Percentiles rank a stretch among this genome's conserved stretches.
phyloP scores from a whole-genome alignment of 305 asterid species.

The Solanum hybrid region DNA sequence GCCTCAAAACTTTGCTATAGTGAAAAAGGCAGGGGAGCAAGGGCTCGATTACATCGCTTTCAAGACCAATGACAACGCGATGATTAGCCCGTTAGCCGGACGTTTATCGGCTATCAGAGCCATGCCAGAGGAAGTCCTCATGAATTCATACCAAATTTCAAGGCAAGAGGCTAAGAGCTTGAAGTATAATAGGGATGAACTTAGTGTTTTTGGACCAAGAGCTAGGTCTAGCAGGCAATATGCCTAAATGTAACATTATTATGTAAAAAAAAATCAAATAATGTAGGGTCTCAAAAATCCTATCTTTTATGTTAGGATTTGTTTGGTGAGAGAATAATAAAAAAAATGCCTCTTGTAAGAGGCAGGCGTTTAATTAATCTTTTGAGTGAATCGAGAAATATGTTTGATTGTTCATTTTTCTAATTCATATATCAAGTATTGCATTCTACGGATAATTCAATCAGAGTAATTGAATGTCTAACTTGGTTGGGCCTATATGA shows the following conservation, averaged over 20 bases:
- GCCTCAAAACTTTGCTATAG: slow-evolving; percentile 12
- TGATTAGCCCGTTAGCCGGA: slow-evolving; percentile 12
- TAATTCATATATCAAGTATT: not conserved
- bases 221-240: not conserved
- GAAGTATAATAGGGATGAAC: slow-evolving; percentile 10
- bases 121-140: slow-evolving; percentile 14
- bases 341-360: not conserved
- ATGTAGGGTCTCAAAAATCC: not conserved
- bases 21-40: slow-evolving; percentile 4
- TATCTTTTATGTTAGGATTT: not conserved
- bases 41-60: slow-evolving; percentile 13
- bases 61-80: slow-evolving; percentile 10
- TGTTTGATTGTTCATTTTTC: not conserved
- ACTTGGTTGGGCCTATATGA: not conserved
- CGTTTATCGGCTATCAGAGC: slow-evolving; percentile 9
- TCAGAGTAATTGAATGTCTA: not conserved
- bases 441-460: not conserved
- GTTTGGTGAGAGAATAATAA: not conserved
- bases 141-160: slow-evolving; percentile 4
- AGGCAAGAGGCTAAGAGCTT: slow-evolving; percentile 1
- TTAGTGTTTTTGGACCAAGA: slow-evolving; percentile 4
- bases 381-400: not conserved
- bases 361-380: not conserved
- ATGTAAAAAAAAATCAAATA: not conserved
- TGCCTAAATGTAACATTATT: not conserved